Conservation (phyloP, 108 stramenopile genomes). For the Craspedostauros australis region DNA sequence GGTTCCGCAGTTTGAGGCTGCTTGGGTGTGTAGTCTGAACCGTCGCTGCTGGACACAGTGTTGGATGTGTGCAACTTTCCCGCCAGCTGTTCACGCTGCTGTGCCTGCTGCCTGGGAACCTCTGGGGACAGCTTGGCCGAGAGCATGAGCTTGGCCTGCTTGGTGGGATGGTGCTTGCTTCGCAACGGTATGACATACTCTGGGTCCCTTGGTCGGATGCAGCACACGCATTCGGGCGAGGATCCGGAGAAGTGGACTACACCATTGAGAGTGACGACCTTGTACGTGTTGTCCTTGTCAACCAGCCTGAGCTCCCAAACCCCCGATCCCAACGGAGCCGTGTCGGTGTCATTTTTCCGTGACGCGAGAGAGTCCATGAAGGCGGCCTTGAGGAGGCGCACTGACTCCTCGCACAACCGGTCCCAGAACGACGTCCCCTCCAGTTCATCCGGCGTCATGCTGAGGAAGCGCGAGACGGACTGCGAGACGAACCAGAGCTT, state of each 20-base stretch:
- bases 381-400: conserved; percentile 71
- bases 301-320: conserved; percentile 56
- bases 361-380: conserved; percentile 86
- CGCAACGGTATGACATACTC: too few species aligned
- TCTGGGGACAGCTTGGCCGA: too few species aligned
- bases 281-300: conserved; percentile 35
- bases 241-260: conserved; percentile 78
- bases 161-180: too few species aligned
- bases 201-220: conserved; percentile 58
- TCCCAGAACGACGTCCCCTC: conserved; percentile 77
- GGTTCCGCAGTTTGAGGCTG: conserved; percentile 4
- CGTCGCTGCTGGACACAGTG: conserved; percentile 10
- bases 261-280: conserved; percentile 57
- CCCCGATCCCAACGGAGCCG: conserved; percentile 58
- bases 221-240: conserved; percentile 81
- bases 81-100: too few species aligned
- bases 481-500: conserved; percentile 68
- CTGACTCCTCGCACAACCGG: conserved; percentile 55
- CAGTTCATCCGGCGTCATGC: conserved; percentile 37
- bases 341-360: conserved; percentile 45
- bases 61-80: too few species aligned
- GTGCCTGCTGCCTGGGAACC: too few species aligned
- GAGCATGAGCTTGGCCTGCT: too few species aligned
- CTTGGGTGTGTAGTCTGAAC: too few species aligned
- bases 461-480: conserved; percentile 51